Base-by-base conservation (phyloP, 2,329 filamentous ascomycete genomes). In the Verticillium alfalfae region DNA sequence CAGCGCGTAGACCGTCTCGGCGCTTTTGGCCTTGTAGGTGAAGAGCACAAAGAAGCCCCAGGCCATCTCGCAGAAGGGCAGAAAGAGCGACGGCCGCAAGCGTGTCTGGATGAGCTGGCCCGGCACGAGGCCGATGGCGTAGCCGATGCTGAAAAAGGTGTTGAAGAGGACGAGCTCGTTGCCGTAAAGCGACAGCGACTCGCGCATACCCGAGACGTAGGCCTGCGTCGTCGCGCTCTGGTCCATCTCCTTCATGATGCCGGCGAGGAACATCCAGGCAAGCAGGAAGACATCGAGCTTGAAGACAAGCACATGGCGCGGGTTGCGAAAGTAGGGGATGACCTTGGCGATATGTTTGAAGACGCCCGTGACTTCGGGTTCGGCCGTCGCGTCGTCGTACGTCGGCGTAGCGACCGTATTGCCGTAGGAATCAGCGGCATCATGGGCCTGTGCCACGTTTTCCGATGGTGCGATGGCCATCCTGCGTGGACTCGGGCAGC, bases 21-120 rank as follows among this genome's bases (percentile, higher is more conserved):
- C 70, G 31, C 70, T 70, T 7, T 71, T 66, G 4, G 72, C 70
- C 49, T 69, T 67, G 38, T 69, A 69, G 8, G 68, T 67, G 60
- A 64, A 65, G 16, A 65, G 60, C 2, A 65, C 64, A 12, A 72
- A 63, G 8, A 70, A 54, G 3, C 70, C 69, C 71, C 70, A 73
- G 8, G 66, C 64, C 22, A 72, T 67, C 61, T 72, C 70, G 86
- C 88, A 62, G 60, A 70, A 38, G 3, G 68, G 68, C 2, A 70
- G 65, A 36, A 69, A 70, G 34, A 69, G 59, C 3, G 75, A 77
- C 0, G 78, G 78, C 2, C 77, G 72, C 8, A 80, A 63, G n/a
- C 73, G 72, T 2, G 76, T 78, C 9, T 77, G 67, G 22, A 77
- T 64, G 16, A 78, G 63, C 10, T 60, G 59, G 18, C 57, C 57